A percentile compares a stretch with the other conserved stretches of the same genome.
These are phyloP conservation scores for Limonium bicolor DNA, from an alignment of 148 eudicot genomes.

Conservation along the genomic window DNA sequence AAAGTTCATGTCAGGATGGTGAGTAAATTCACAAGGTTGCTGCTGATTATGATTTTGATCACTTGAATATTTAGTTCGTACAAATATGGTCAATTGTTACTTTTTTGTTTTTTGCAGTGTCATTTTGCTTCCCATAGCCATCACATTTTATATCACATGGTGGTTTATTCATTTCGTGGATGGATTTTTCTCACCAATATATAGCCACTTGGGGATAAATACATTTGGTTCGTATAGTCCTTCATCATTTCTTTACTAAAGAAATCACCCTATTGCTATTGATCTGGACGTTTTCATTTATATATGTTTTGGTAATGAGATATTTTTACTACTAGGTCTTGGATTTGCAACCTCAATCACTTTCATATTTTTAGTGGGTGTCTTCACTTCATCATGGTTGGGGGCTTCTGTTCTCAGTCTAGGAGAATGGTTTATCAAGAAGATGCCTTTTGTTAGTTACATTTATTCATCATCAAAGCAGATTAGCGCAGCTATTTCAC, in stretches of 20 bases:
- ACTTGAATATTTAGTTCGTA: background rate
- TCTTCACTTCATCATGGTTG: conserved; percentile 77
- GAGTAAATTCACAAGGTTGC: too few species aligned
- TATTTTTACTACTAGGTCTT: conserved; percentile 22
- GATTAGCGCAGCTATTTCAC: conserved; percentile 67
- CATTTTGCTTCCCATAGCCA: conserved; percentile 65
- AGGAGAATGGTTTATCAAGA: conserved; percentile 69
- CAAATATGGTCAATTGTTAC: background rate
- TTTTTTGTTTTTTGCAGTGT: conserved; percentile 41
- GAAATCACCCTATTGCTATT: too few species aligned
- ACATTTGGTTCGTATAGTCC: conserved; percentile 53
- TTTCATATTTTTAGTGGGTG: conserved; percentile 61
- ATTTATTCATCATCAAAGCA: conserved; percentile 69
- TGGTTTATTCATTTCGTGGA: conserved; percentile 84
- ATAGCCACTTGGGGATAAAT: conserved; percentile 65
- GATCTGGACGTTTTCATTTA: too few species aligned
- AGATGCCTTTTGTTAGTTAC: conserved; percentile 60
- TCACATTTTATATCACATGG: conserved; percentile 78
- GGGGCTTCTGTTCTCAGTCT: conserved; percentile 56
- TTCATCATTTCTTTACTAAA: too few species aligned
- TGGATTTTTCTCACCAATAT: conserved; percentile 76
- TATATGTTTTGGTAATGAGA: background rate
- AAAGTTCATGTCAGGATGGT: conserved; percentile 76
- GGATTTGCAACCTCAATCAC: conserved; percentile 63
- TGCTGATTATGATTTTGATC: too few species aligned